Conservation (phyloP, 345 rosid species). For the Populus euphratica region DNA sequence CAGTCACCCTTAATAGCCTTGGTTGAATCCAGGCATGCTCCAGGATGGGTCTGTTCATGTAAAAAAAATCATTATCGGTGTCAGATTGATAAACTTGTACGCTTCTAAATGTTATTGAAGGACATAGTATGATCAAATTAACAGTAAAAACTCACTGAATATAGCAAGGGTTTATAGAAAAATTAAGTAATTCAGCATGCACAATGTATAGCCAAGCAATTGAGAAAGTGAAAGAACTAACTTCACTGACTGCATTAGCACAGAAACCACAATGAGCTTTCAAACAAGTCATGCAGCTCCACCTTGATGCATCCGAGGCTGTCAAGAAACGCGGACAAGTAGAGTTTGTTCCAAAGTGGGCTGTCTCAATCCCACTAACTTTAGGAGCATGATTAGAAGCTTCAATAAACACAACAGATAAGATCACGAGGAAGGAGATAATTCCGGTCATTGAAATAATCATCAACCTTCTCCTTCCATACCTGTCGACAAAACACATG, state of each 20-base stretch:
- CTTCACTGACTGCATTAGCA: slow-evolving; percentile 34
- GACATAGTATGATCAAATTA: neutral
- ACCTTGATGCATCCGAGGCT: slow-evolving; percentile 25
- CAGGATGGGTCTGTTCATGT: slow-evolving; percentile 47
- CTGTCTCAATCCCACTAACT: slow-evolving; percentile 30
- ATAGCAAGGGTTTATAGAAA: neutral
- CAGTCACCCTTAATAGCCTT: slow-evolving; percentile 36
- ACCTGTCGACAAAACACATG: slow-evolving; percentile 71
- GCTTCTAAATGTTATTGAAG: neutral
- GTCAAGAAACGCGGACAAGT: slow-evolving; percentile 51
- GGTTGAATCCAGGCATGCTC: slow-evolving; percentile 58
- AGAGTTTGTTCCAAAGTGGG: slow-evolving; percentile 49
- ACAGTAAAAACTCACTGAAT: neutral
- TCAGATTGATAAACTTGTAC: neutral
- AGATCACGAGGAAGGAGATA: slow-evolving; percentile 51
- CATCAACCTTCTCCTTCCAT: slow-evolving; percentile 80
- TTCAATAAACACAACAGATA: slow-evolving; percentile 53
- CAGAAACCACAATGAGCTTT: slow-evolving; percentile 64
- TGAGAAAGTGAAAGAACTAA: slow-evolving; percentile 10
- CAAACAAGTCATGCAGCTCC: slow-evolving; percentile 82
- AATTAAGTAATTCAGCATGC: neutral
- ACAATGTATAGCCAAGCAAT: neutral
- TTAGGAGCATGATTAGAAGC: slow-evolving; percentile 60
- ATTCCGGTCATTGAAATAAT: slow-evolving; percentile 74
- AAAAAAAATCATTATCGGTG: neutral